Evolutionary conservation across 164 flowering plant genomes (phyloP).

Genomic region (Berberis thunbergii): DNA sequence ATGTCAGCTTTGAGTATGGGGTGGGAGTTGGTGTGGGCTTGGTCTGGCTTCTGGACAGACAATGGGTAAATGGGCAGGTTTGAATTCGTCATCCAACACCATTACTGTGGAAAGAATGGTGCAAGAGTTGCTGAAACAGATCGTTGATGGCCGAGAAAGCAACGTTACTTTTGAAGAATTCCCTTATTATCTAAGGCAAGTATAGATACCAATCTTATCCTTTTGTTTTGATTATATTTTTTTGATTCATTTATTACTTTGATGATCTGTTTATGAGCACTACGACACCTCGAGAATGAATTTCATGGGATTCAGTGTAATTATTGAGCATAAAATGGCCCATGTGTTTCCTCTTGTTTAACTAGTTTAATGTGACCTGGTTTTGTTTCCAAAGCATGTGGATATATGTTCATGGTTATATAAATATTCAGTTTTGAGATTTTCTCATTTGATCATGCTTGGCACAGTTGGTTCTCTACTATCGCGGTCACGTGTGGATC

Average conservation of each 20-base stretch:
- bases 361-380: neutral
- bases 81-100: slow-evolving; percentile 11
- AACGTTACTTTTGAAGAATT: slow-evolving; percentile 74
- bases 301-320: neutral
- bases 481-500: no score
- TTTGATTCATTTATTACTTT: neutral
- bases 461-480: no score
- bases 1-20: slow-evolving; percentile 80
- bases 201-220: neutral
- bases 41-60: slow-evolving; percentile 75
- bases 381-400: neutral
- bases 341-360: no score
- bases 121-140: slow-evolving; percentile 52
- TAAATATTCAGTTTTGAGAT: no score
- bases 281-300: neutral
- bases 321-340: neutral
- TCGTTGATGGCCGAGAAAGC: slow-evolving; percentile 70
- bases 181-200: slow-evolving; percentile 78
- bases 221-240: neutral
- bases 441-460: no score
- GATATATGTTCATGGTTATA: no score
- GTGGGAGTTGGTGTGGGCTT: slow-evolving; percentile 78
- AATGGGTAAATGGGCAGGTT: slow-evolving; percentile 48
- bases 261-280: neutral
- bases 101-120: slow-evolving; percentile 48